These are phyloP conservation scores for Sporobolomyces pararoseus DNA, from an alignment of 768 basidiomycete genomes.

Conservation along the genomic window DNA sequence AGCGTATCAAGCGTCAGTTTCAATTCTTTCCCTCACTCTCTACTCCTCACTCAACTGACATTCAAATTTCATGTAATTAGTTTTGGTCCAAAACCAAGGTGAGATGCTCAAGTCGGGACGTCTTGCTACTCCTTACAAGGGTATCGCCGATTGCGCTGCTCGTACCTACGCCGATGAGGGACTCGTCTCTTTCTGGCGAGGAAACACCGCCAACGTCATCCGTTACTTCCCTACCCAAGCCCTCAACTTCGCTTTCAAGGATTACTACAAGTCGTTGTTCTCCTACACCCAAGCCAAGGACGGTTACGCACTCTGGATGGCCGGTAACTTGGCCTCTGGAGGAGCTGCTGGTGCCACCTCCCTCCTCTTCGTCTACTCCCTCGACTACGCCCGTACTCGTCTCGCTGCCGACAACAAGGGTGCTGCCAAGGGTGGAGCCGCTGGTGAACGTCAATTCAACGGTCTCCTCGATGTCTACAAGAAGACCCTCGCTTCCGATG, in stretches of 20 bases:
- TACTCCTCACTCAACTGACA: not conserved
- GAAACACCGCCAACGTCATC: constrained; percentile 99
- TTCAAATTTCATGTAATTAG: not conserved
- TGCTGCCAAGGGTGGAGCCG: constrained; percentile 66
- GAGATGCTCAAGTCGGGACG: constrained; percentile 99
- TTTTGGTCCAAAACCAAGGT: constrained; percentile 62
- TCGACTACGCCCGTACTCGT: constrained; percentile 99
- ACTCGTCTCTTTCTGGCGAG: constrained; percentile 90
- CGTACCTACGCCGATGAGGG: constrained; percentile 96
- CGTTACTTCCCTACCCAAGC: constrained; percentile 99
- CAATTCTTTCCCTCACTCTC: constrained; percentile 45
- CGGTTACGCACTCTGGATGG: constrained; percentile 98
- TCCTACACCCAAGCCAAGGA: constrained; percentile 91
- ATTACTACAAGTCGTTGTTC: constrained; percentile 97
- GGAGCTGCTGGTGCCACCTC: constrained; percentile 99
- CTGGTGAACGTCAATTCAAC: constrained; percentile 90
- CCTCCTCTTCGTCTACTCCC: constrained; percentile 97
- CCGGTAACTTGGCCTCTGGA: constrained; percentile 96
- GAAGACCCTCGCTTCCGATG: constrained; percentile 96
- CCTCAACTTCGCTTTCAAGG: constrained; percentile 80
- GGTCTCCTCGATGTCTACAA: constrained; percentile 75
- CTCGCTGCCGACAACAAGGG: constrained; percentile 97
- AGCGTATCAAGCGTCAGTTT: constrained; percentile 98
- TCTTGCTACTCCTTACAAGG: constrained; percentile 93
- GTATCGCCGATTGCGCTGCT: constrained; percentile 80